phyloP scores from a whole-genome alignment of 1,139 yeast genomes.

The Suhomyces coccinellae region DNA sequence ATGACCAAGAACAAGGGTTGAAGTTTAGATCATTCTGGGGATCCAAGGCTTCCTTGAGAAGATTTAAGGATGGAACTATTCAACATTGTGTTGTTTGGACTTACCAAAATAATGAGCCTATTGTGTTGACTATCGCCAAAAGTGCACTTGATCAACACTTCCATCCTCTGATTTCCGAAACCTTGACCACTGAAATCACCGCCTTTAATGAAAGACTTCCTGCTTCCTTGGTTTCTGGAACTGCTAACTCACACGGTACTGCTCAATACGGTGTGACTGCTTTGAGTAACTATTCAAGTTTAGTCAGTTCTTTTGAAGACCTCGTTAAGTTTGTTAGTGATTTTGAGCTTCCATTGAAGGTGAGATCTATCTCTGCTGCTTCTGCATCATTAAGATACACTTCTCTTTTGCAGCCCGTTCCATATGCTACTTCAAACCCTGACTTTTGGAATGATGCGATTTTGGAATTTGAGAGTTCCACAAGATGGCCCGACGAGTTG shows the following conservation, averaged over 20 bases:
- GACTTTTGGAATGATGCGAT: slow-evolving; percentile 80
- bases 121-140: slow-evolving; percentile 64
- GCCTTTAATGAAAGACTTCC: slow-evolving; percentile 57
- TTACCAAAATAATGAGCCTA: slow-evolving; percentile 58
- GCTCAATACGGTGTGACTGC: slow-evolving; percentile 55
- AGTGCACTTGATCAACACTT: slow-evolving; percentile 67
- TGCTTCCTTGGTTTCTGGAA: slow-evolving; percentile 41
- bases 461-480: slow-evolving; percentile 83
- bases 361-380: slow-evolving; percentile 72
- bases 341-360: slow-evolving; percentile 66
- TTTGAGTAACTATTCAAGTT: slow-evolving; percentile 51
- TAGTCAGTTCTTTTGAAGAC: slow-evolving; percentile 66
- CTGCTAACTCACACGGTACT: slow-evolving; percentile 45
- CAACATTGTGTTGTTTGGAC: slow-evolving; percentile 89
- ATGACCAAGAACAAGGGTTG: slow-evolving; percentile 55
- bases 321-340: slow-evolving; percentile 54
- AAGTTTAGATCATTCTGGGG: slow-evolving; percentile 92
- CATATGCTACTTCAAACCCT: slow-evolving; percentile 74
- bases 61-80: slow-evolving; percentile 88
- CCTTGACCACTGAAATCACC: slow-evolving; percentile 41
- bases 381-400: slow-evolving; percentile 73
- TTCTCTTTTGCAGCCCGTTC: slow-evolving; percentile 76
- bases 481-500: slow-evolving; percentile 95
- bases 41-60: slow-evolving; percentile 73
- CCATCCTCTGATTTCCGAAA: slow-evolving; percentile 44